Evolutionary conservation across 2,329 filamentous ascomycete genomes (phyloP), one percentile per base, ranked within the genome.

Genomic region (Penicillium sp.): DNA sequence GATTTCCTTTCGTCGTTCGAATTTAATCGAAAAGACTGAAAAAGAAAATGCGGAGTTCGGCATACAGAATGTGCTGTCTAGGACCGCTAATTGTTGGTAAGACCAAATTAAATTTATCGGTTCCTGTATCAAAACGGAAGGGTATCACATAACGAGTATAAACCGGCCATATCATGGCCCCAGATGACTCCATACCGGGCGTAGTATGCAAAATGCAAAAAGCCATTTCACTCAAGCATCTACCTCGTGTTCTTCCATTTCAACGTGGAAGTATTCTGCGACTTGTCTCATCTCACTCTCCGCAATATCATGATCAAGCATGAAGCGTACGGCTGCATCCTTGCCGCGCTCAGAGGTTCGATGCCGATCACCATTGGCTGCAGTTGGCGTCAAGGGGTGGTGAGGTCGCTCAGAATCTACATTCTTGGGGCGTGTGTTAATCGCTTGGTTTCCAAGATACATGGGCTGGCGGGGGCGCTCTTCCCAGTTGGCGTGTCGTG

Each of bases 271-370:
- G 69, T 86, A 91, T 45, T 81, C 78, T 4, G 80, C 79, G 2
- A 92, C 87, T 12, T 81, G 79, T 12, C 81, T 79, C 62, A 84
- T 83, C 73, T 99, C 94, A 15, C 80, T 79, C 43, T 82, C 81
- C 2, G 91, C 91, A 45, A 87, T 82, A 49, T 87, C 86, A 0
- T 86, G 84, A 59, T 96, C 89, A 45, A 97, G 86, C 72, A 96
- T 90, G 70, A 96, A 97, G 6, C 94, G 84, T 59, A 95, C 85
- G 0, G 93, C 95, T 6, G 88, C 88, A 21, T 90, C 87, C 29
- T 77, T 74, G 6, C 79, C 76, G 12, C 74, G 68, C 53, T 79
- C 76, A 12, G 65, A 76, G 31, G 64, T 68, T 56, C 63, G 71
- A 58, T 64, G 73, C 44, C 63, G 81, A 70, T 73, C 74, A 58